Evolutionary conservation across 2,329 filamentous ascomycete genomes (phyloP).

Genomic region (Scytalidium sp.): DNA sequence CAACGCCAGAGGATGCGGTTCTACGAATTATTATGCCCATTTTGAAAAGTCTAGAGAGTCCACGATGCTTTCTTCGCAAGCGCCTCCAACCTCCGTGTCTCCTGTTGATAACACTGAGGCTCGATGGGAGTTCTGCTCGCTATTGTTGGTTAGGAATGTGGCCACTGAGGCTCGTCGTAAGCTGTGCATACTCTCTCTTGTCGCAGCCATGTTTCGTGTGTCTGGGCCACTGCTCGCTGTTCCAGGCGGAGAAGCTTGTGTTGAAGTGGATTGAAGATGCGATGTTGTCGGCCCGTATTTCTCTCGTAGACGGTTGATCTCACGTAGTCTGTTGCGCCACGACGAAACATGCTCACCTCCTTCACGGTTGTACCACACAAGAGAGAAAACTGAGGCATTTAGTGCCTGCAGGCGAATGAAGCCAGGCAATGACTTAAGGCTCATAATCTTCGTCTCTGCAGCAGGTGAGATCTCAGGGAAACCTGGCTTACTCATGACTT

Average conservation of each 20-base stretch:
- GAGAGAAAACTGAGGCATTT: slow-evolving; percentile 89
- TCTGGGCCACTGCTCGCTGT: slow-evolving; percentile 22
- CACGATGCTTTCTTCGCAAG: slow-evolving; percentile 25
- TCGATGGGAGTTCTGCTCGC: slow-evolving; percentile 55
- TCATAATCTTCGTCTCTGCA: slow-evolving; percentile 84
- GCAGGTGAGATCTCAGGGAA: slow-evolving; percentile 92
- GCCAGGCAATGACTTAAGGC: slow-evolving; percentile 73
- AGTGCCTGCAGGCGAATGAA: slow-evolving; percentile 88
- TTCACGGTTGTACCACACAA: slow-evolving; percentile 79
- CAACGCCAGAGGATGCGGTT: neutral
- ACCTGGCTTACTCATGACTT: slow-evolving; percentile 81
- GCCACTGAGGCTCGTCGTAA: slow-evolving; percentile 62
- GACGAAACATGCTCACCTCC: slow-evolving; percentile 82
- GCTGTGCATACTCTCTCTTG: slow-evolving; percentile 60
- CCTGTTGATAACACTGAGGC: slow-evolving; percentile 56
- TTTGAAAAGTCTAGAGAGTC: slow-evolving; percentile 30
- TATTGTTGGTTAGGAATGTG: slow-evolving; percentile 59
- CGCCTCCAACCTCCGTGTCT: slow-evolving; percentile 45
- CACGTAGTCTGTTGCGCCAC: slow-evolving; percentile 82
- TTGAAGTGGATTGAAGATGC: slow-evolving; percentile 19
- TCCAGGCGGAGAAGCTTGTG: slow-evolving; percentile 25
- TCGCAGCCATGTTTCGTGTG: slow-evolving; percentile 33
- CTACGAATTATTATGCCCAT: slow-evolving; percentile 20
- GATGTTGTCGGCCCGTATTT: slow-evolving; percentile 48
- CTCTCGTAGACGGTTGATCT: slow-evolving; percentile 80